These are phyloP conservation scores for Rhizopus delemar DNA, from an alignment of 371 early-diverging fungal genomes.

Conservation along the genomic window DNA sequence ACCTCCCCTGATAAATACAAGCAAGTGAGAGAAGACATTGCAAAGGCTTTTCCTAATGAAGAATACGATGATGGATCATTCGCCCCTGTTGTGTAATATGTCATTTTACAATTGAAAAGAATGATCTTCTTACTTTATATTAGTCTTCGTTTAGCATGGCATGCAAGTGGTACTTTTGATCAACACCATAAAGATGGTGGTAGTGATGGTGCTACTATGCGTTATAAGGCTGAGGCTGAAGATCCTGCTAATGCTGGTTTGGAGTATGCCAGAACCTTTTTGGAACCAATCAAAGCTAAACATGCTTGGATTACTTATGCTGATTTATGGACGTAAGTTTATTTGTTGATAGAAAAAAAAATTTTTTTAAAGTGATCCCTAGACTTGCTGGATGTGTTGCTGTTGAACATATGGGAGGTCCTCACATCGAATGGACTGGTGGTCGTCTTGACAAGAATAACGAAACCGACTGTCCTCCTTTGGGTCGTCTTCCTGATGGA, in stretches of 20 bases:
- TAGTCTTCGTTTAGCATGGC: constrained; percentile 83
- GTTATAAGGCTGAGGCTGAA: constrained; percentile 61
- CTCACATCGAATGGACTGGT: constrained; percentile 74
- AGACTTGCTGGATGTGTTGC: constrained; percentile 82
- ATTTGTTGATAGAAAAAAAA: constrained; percentile 35
- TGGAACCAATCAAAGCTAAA: constrained; percentile 78
- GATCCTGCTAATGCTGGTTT: constrained; percentile 85
- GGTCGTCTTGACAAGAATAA: constrained; percentile 71
- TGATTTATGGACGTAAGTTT: constrained; percentile 82
- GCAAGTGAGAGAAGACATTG: constrained; percentile 60
- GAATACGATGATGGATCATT: constrained; percentile 84
- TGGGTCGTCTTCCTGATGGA: constrained; percentile 87
- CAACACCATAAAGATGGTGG: constrained; percentile 72
- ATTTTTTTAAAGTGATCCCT: constrained; percentile 33
- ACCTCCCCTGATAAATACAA: constrained; percentile 49
- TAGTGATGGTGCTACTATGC: constrained; percentile 83
- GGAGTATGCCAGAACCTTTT: constrained; percentile 66
- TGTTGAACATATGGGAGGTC: constrained; percentile 84
- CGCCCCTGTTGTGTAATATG: constrained; percentile 71
- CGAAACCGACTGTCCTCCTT: constrained; percentile 66
- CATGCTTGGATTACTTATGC: constrained; percentile 73
- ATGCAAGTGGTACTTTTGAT: constrained; percentile 83
- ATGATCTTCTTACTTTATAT: constrained; percentile 1
- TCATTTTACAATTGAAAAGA: constrained; percentile 1
- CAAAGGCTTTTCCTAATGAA: constrained; percentile 57